Conservation (phyloP, 2,329 filamentous ascomycete species). For the Huntiella savannae region DNA sequence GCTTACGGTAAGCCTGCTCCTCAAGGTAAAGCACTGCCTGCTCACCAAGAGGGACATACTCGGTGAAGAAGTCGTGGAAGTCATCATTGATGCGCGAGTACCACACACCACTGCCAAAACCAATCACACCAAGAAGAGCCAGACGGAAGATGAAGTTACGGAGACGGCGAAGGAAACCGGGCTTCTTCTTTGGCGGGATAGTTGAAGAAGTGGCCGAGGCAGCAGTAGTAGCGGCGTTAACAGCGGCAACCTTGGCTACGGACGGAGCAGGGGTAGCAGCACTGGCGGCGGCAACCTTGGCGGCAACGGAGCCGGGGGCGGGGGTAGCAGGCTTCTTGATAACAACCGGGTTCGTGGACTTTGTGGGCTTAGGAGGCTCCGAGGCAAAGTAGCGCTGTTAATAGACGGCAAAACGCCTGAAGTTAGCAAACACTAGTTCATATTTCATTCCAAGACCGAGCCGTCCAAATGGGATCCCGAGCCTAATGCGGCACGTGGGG, state of each 20-base stretch:
- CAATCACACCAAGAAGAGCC: conserved; percentile 53
- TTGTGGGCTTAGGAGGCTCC: conserved; percentile 19
- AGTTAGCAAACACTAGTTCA: conserved; percentile 1
- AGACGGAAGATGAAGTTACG: conserved; percentile 61
- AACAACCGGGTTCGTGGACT: conserved; percentile 17
- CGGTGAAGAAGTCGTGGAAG: conserved; percentile 98
- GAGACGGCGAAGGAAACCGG: conserved; percentile 53
- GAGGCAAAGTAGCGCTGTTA: conserved; percentile 38
- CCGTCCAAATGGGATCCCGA: neutral
- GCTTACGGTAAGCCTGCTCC: conserved; percentile 78
- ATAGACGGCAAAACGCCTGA: neutral
- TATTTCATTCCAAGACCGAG: neutral
- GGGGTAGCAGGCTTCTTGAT: conserved; percentile 19
- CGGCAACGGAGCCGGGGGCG: conserved; percentile 18
- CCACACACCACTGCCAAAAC: conserved; percentile 77
- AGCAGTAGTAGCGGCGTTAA: conserved; percentile 10
- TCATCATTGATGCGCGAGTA: conserved; percentile 88
- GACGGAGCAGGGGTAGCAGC: conserved; percentile 14
- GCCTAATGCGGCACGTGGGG: neutral
- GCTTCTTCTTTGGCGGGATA: conserved; percentile 24
- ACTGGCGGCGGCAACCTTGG: conserved; percentile 14
- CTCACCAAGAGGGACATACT: conserved; percentile 88
- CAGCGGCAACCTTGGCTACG: conserved; percentile 12
- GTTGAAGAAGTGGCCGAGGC: conserved; percentile 12
- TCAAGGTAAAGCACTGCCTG: conserved; percentile 89